phyloP scores from a whole-genome alignment of 352 stramenopile species.

The Globisporangium viniferum region DNA sequence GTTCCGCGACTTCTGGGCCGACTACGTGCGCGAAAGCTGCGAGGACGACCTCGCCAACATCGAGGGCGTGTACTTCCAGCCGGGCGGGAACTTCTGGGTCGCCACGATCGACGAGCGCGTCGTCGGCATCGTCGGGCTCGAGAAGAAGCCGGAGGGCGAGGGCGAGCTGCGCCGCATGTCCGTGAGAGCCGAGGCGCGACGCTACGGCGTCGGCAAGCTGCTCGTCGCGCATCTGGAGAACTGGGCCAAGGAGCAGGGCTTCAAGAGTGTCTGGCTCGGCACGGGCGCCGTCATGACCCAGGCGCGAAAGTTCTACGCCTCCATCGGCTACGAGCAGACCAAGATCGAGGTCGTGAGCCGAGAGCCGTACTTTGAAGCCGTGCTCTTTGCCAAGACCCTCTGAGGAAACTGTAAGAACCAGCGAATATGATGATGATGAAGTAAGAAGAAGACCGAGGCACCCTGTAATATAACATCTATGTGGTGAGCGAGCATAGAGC shows the following conservation, averaged over 20 bases:
- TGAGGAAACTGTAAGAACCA: background rate
- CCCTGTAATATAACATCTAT: background rate
- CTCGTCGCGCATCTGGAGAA: constrained; percentile 22
- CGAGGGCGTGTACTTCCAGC: constrained; percentile 29
- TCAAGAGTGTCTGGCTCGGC: constrained; percentile 16
- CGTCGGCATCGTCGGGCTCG: constrained; percentile 21
- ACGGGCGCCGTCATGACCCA: constrained; percentile 9
- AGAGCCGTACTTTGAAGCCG: background rate
- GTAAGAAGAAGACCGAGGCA: background rate
- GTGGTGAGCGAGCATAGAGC: background rate
- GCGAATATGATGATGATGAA: background rate
- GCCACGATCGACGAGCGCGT: constrained; percentile 11
- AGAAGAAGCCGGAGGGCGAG: constrained; percentile 16
- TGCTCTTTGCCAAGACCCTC: constrained; percentile 10
- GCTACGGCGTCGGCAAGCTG: constrained; percentile 19
- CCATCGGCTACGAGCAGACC: constrained; percentile 11
- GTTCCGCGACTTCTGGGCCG: constrained; percentile 1
- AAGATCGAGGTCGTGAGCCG: background rate
- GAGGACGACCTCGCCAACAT: constrained; percentile 27
- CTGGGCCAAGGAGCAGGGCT: constrained; percentile 14
- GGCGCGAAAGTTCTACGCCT: constrained; percentile 12
- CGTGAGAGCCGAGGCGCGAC: constrained; percentile 18
- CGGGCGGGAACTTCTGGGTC: constrained; percentile 46
- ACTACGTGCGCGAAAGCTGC: constrained; percentile 1
- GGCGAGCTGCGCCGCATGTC: constrained; percentile 29